Percentiles rank a stretch among this genome's conserved stretches.
Conservation (phyloP, 2,329 filamentous ascomycete genomes). For the Fusarium verrucosum region DNA sequence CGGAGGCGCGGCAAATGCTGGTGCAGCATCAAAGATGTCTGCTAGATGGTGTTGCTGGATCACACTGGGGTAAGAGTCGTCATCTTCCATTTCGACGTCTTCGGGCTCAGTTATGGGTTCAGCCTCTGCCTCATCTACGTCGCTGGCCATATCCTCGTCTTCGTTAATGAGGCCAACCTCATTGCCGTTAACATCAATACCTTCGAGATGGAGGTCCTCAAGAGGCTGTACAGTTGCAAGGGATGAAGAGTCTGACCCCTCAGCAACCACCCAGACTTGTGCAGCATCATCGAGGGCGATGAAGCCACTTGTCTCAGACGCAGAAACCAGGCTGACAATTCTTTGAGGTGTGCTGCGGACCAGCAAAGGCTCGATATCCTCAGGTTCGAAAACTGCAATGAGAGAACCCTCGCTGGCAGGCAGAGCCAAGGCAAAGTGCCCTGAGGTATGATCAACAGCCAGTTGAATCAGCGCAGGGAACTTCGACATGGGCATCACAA, state of each 20-base stretch:
- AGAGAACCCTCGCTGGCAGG: slow-evolving; percentile 59
- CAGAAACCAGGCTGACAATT: slow-evolving; percentile 73
- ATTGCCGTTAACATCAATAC: slow-evolving; percentile 44
- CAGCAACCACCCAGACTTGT: slow-evolving; percentile 71
- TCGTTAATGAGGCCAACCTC: slow-evolving; percentile 50
- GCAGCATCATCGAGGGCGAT: slow-evolving; percentile 79
- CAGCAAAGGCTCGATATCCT: slow-evolving; percentile 67
- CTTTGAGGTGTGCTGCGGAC: slow-evolving; percentile 65
- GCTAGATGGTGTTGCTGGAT: slow-evolving; percentile 74
- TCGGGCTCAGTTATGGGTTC: slow-evolving; percentile 53
- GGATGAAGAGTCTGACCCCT: slow-evolving; percentile 65
- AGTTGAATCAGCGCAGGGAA: slow-evolving; percentile 67
- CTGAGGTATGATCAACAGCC: slow-evolving; percentile 72
- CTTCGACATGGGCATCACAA: slow-evolving; percentile 61
- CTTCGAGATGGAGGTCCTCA: slow-evolving; percentile 62
- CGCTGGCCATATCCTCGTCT: slow-evolving; percentile 55
- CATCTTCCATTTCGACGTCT: slow-evolving; percentile 57
- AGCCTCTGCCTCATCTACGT: slow-evolving; percentile 53
- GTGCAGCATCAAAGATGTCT: slow-evolving; percentile 74
- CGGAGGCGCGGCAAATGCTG: slow-evolving; percentile 74
- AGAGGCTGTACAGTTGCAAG: slow-evolving; percentile 64
- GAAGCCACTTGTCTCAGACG: slow-evolving; percentile 74
- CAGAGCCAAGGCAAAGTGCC: slow-evolving; percentile 73
- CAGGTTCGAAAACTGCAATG: slow-evolving; percentile 73
- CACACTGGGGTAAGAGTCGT: slow-evolving; percentile 65